A percentile compares a stretch with the other conserved stretches of the same genome.
These are phyloP conservation scores for Casuarina cunninghamiana DNA, from an alignment of 306 rosid species.

Conservation along the genomic window DNA sequence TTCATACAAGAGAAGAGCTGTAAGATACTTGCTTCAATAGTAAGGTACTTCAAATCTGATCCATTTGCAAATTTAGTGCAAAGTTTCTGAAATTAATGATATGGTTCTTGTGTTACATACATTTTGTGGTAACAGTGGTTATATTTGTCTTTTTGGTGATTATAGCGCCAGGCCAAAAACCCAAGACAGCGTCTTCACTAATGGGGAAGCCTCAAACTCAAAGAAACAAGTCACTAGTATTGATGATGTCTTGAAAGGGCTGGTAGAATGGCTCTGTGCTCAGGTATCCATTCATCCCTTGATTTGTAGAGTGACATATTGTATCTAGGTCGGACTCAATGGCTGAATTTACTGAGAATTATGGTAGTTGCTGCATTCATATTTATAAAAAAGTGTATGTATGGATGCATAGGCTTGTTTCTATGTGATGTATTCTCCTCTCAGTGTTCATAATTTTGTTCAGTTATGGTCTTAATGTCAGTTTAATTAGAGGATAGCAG, in stretches of 20 bases:
- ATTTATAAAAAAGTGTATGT: too few relatives aligned
- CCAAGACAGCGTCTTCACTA: constrained; percentile 51
- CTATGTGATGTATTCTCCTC: neutral
- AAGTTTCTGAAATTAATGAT: constrained; percentile 21
- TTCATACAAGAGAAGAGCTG: constrained; percentile 97
- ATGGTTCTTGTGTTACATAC: constrained; percentile 3
- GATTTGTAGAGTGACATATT: neutral
- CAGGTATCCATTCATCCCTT: constrained; percentile 59
- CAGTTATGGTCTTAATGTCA: neutral
- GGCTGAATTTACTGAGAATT: neutral
- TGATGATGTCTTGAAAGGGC: constrained; percentile 82
- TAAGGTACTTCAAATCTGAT: constrained; percentile 53
- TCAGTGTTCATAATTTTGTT: neutral
- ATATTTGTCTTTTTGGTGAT: constrained; percentile 17
- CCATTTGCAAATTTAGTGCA: constrained; percentile 17
- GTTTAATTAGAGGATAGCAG: neutral
- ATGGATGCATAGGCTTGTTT: neutral
- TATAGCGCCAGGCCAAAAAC: constrained; percentile 74
- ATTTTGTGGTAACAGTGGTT: neutral
- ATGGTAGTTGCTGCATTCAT: neutral
- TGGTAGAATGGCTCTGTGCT: constrained; percentile 98
- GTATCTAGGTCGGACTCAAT: neutral
- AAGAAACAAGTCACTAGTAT: constrained; percentile 60
- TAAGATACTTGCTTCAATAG: constrained; percentile 80
- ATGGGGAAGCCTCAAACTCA: constrained; percentile 71